These are phyloP conservation scores for Penicillium flavigenum DNA, from an alignment of 495 filamentous ascomycete genomes.

Conservation along the genomic window DNA sequence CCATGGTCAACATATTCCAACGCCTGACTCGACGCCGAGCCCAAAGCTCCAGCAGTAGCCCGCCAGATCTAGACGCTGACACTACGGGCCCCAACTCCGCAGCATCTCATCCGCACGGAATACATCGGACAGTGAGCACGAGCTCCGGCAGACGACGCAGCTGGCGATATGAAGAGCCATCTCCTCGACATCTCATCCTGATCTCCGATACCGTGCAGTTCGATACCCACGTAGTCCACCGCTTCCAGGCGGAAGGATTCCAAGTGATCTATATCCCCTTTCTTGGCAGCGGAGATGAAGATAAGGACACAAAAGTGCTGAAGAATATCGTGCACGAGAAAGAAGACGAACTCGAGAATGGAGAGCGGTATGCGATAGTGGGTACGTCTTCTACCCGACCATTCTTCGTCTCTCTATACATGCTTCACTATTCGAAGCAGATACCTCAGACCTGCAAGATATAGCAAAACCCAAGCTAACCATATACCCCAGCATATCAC, in stretches of 20 bases:
- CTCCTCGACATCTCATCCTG: conserved; percentile 50
- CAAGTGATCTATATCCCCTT: conserved; percentile 60
- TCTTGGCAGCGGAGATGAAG: conserved; percentile 42
- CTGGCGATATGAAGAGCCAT: conserved; percentile 17
- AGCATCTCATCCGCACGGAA: conserved; percentile 11
- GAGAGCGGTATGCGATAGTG: conserved; percentile 48
- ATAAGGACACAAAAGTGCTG: conserved; percentile 33
- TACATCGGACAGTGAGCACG: conserved; percentile 17
- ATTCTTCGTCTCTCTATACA: neutral
- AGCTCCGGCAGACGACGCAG: conserved; percentile 18
- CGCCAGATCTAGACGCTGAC: conserved; percentile 1
- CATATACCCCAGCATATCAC: conserved; percentile 46
- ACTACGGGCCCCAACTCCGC: conserved; percentile 5
- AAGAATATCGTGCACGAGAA: conserved; percentile 49
- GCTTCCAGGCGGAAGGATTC: conserved; percentile 66
- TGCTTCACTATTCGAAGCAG: neutral
- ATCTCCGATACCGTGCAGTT: conserved; percentile 60
- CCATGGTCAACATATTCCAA: conserved; percentile 29
- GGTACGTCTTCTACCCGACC: conserved; percentile 29
- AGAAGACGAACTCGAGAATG: conserved; percentile 43
- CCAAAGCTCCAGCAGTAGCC: conserved; percentile 14
- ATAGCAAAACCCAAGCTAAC: neutral
- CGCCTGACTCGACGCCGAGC: conserved; percentile 21
- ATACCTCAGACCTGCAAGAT: neutral
- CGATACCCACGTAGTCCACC: conserved; percentile 51